A percentile compares a stretch with the other conserved stretches of the same genome.
Evolutionary conservation across 805 yeast species (phyloP).

Genomic region (Candida michaelii): DNA sequence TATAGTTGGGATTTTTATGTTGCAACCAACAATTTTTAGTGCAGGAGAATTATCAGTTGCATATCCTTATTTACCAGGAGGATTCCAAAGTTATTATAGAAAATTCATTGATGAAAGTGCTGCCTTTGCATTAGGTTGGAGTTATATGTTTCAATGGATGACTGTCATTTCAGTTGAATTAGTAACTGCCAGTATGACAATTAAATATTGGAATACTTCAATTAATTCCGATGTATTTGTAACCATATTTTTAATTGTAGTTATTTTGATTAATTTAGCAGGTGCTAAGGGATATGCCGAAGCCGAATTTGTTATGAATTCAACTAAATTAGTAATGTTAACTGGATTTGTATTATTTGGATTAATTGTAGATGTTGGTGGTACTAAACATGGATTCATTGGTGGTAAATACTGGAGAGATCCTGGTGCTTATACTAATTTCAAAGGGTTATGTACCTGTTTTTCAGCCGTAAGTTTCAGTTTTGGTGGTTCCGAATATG

Average conservation of each 20-base stretch:
- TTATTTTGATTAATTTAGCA: slow-evolving; percentile 44
- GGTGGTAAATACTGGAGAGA: slow-evolving; percentile 45
- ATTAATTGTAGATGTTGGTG: slow-evolving; percentile 40
- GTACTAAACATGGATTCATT: slow-evolving; percentile 33
- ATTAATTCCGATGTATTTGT: slow-evolving; percentile 61
- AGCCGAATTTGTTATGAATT: slow-evolving; percentile 42
- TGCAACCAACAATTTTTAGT: slow-evolving; percentile 39
- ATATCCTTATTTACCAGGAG: slow-evolving; percentile 59
- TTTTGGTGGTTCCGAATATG: slow-evolving; percentile 42
- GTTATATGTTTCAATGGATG: slow-evolving; percentile 63
- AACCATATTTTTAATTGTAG: slow-evolving; percentile 47
- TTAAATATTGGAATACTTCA: slow-evolving; percentile 51
- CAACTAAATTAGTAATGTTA: slow-evolving; percentile 35
- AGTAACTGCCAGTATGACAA: slow-evolving; percentile 63
- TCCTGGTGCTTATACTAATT: slow-evolving; percentile 37
- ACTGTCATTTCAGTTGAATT: slow-evolving; percentile 62
- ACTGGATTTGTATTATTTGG: slow-evolving; percentile 43
- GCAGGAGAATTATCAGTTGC: slow-evolving; percentile 58
- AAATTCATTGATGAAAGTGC: slow-evolving; percentile 56
- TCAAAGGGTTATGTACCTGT: slow-evolving; percentile 40
- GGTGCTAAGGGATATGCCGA: slow-evolving; percentile 50
- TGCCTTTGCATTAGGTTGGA: slow-evolving; percentile 63
- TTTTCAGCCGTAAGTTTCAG: slow-evolving; percentile 43
- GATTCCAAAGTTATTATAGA: slow-evolving; percentile 57
- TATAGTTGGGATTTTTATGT: slow-evolving; percentile 33